Evolutionary conservation across 2,329 filamentous ascomycete species (phyloP), one percentile per base, ranked within the genome.

Genomic region (Microdochium bolleyi): DNA sequence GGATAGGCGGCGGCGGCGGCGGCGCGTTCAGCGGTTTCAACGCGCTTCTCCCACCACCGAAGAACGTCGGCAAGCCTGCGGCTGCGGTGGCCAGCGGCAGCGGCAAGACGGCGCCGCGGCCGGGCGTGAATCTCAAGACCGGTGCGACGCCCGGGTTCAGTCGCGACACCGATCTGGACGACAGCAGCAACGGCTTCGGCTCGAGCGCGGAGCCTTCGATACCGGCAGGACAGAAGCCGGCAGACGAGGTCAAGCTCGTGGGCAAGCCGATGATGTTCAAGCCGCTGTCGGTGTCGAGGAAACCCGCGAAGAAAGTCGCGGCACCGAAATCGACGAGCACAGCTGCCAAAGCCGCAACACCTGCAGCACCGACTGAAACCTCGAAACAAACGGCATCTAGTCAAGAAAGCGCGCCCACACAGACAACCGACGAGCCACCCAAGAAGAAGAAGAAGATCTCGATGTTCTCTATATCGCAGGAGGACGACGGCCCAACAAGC

Each of bases 241-340:
- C 78, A n/a, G 75, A 80, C 2, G 82, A 86, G 54, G 78, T 87
- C 16, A 86, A 88, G 69, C 70, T 88, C 14, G 80, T 85, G 2
- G 88, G 88, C 21, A 94, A 92, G 60, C 83, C 90, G 13, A 82
- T 92, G 68, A 88, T 90, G 82, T 96, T 97, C 69, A 88, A 85
- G 64, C 92, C 92, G 3, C 74, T 96, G 37, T 96, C 92, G 1
- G 91, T 96, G 14, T 82, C 85, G 16, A 80, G 89, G 56, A 89
- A 87, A 57, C 78, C 84, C 27, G 89, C 86, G 71, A 85, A 80
- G 62, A 66, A 67, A 37, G 66, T 69, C 24, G 52, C 61, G 22
- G 37, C 53, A 1, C 7, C 14, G 5, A 19, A 11, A 19, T 19
- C 14, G 19, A 50, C 58, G 46, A 59, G 57, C 14, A n/a, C n/a